Base-by-base conservation (phyloP, 345 rosid genomes). In the Ailanthus altissimus region DNA sequence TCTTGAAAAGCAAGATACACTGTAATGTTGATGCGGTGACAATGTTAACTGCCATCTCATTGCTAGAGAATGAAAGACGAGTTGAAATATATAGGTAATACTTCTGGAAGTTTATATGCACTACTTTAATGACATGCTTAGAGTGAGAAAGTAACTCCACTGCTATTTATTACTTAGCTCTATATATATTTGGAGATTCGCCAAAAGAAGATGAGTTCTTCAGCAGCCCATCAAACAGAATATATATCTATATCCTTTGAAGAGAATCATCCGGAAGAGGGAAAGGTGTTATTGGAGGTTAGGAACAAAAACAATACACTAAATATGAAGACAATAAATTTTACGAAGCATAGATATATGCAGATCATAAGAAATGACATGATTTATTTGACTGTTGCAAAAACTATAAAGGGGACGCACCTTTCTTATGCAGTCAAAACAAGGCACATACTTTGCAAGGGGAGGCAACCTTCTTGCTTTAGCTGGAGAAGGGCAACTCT, bases 381-480 rank as follows among this genome's bases (percentile, higher is more conserved):
- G 20, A 16, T 16, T n/a, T n/a, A n/a, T 51, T 51, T 13, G n/a
- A 14, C 2, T 51, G 51, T 5, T 51, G 6, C 16, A 3, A 51
- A 51, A 51, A 15, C 3, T 16, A 51, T 15, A 16, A 7, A 20
- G 6, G 10, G 3, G 5, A 4, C 7, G 5, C 56, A 51, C 56
- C 56, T 51, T 51, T 15, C n/a, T 6, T 15, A 51, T 51, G 56
- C 56, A 51, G 56, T 5, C 6, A n/a, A 54, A 18, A n/a, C 23
- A n/a, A 8, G 23, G 38, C 42, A 36, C 73, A 28, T 49, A 89
- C 91, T 89, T 76, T 78, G 82, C 1, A 71, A 40, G 45, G 87
- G 84, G 59, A 82, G 54, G 45, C 12, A 11, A 20, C 88, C 85
- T 40, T 77, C 71, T 21, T 32, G 64, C 36, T 70, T 73, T 46